Conservation (phyloP, 2,329 filamentous ascomycete genomes). For the Pyrenophora graminea region DNA sequence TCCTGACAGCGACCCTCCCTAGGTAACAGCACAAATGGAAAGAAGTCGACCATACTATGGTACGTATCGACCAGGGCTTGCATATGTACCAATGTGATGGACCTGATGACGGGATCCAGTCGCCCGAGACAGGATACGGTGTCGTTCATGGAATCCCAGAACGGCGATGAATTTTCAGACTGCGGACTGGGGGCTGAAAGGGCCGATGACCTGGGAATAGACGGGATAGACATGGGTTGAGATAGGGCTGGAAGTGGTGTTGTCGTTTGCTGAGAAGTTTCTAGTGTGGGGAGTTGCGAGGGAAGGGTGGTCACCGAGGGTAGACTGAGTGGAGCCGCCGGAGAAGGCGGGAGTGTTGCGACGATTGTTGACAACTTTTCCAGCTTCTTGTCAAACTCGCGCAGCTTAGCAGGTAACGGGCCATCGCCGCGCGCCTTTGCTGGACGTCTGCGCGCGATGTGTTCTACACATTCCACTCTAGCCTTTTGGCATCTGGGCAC, state of each 20-base stretch:
- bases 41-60: conserved; percentile 39
- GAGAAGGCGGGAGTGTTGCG: conserved; percentile 32
- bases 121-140: conserved; percentile 36
- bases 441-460: conserved; percentile 43
- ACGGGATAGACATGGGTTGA: conserved; percentile 20
- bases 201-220: conserved; percentile 21
- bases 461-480: conserved; percentile 43
- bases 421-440: conserved; percentile 37
- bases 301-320: conserved; percentile 30
- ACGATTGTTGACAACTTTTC: conserved; percentile 42
- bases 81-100: conserved; percentile 43
- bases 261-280: conserved; percentile 26
- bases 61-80: conserved; percentile 40
- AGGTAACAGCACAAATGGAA: conserved; percentile 41
- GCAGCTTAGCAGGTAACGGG: conserved; percentile 34
- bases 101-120: conserved; percentile 40
- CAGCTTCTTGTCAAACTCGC: conserved; percentile 42
- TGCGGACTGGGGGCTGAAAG: conserved; percentile 32
- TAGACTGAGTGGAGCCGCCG: conserved; percentile 27
- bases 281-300: conserved; percentile 22
- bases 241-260: conserved; percentile 16
- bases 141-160: conserved; percentile 44
- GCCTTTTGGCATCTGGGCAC: conserved; percentile 45
- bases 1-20: conserved; percentile 34
- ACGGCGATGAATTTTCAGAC: conserved; percentile 32